These are phyloP conservation scores for Blastomyces parvus DNA, from an alignment of 2,329 filamentous ascomycete species.

Conservation along the genomic window DNA sequence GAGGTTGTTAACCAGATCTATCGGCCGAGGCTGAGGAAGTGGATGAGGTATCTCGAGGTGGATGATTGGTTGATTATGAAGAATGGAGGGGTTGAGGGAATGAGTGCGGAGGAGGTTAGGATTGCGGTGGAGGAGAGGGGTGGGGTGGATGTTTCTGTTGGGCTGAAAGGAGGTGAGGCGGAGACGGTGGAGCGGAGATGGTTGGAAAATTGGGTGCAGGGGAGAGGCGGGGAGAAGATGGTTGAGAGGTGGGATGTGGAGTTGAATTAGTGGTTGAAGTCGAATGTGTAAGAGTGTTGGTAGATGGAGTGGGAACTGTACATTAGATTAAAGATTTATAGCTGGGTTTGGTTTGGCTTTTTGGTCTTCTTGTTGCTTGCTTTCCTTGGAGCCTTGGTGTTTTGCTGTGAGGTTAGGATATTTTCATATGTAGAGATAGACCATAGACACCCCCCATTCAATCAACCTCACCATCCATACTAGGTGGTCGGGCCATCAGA, in stretches of 20 bases:
- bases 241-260: background rate
- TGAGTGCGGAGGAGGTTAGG: slow-evolving; percentile 56
- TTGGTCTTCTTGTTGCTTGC: no score
- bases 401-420: background rate
- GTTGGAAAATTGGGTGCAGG: slow-evolving; percentile 29
- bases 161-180: slow-evolving; percentile 17
- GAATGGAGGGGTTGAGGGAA: slow-evolving; percentile 50
- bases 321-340: background rate
- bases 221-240: slow-evolving; percentile 10
- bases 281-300: background rate
- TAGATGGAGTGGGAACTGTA: background rate
- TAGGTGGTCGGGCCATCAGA: background rate
- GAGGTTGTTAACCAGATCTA: slow-evolving; percentile 41
- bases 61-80: slow-evolving; percentile 62
- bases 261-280: background rate
- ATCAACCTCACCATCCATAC: background rate
- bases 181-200: slow-evolving; percentile 28
- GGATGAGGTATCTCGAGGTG: slow-evolving; percentile 53
- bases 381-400: background rate
- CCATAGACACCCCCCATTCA: background rate
- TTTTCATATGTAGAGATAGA: background rate
- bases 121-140: slow-evolving; percentile 65
- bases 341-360: background rate
- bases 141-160: slow-evolving; percentile 26
- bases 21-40: slow-evolving; percentile 42